Conservation (phyloP, 1,284 basidiomycete species). For the Veloboletus limbatus region DNA sequence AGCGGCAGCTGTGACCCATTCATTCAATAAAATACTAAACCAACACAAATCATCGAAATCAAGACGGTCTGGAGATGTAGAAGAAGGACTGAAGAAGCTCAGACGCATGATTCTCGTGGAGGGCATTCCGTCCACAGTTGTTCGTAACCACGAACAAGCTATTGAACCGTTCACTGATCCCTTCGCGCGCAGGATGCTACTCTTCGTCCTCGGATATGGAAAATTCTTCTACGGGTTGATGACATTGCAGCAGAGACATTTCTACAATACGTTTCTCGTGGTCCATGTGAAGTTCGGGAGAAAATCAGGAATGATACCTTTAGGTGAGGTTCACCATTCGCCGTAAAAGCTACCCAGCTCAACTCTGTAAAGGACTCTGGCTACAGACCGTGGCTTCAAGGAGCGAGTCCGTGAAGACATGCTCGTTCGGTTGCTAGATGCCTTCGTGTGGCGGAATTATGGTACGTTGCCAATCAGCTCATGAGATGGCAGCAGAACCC, state of each 20-base stretch:
- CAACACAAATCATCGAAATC: constrained; percentile 65
- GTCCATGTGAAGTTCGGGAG: constrained; percentile 83
- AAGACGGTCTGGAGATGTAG: constrained; percentile 63
- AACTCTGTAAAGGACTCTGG: constrained; percentile 69
- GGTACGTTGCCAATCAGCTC: constrained; percentile 43
- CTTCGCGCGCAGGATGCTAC: constrained; percentile 57
- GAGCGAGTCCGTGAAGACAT: constrained; percentile 93
- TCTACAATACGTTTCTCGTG: constrained; percentile 77
- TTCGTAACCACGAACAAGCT: constrained; percentile 30
- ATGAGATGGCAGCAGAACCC: neutral
- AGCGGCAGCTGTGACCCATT: constrained; percentile 53
- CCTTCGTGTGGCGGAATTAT: constrained; percentile 93
- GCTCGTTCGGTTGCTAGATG: constrained; percentile 92
- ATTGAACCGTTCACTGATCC: constrained; percentile 3
- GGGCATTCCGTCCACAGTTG: constrained; percentile 73
- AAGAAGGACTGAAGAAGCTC: constrained; percentile 79
- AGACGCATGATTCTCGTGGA: constrained; percentile 83
- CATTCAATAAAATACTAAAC: constrained; percentile 74
- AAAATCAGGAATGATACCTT: constrained; percentile 87
- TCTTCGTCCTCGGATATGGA: constrained; percentile 84
- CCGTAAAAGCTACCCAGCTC: constrained; percentile 4
- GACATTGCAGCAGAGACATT: constrained; percentile 76
- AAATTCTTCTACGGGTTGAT: constrained; percentile 82
- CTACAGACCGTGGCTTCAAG: constrained; percentile 94
- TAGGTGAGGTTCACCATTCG: constrained; percentile 44